phyloP scores from a whole-genome alignment of 768 basidiomycete genomes.

The Suillus ampliporus region DNA sequence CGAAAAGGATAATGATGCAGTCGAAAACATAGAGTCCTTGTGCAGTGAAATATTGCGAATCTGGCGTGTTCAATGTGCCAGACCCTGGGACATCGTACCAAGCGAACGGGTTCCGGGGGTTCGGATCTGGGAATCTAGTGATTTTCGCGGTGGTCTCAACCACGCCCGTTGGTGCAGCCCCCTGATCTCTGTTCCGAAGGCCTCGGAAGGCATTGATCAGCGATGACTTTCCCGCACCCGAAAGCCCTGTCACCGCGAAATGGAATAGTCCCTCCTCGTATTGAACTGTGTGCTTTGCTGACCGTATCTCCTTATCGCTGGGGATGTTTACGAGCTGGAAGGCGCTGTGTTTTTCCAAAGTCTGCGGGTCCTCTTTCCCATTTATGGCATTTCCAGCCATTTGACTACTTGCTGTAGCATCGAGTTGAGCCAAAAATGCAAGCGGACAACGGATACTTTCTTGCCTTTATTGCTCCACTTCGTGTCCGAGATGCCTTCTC shows the following conservation, averaged over 20 bases:
- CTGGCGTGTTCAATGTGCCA: constrained; percentile 28
- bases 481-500: too few species aligned
- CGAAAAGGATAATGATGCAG: constrained; percentile 24
- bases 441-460: background rate
- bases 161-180: constrained; percentile 33
- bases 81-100: constrained; percentile 40
- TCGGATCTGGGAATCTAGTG: constrained; percentile 30
- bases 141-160: constrained; percentile 29
- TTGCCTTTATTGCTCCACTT: background rate
- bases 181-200: constrained; percentile 22
- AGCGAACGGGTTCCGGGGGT: constrained; percentile 22
- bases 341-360: constrained; percentile 3
- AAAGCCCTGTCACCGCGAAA: constrained; percentile 33
- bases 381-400: background rate
- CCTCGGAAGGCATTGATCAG: constrained; percentile 38
- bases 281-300: constrained; percentile 13
- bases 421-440: background rate
- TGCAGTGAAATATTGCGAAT: constrained; percentile 36
- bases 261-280: constrained; percentile 29
- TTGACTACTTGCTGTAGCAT: background rate
- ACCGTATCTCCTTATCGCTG: constrained; percentile 19
- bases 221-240: constrained; percentile 38
- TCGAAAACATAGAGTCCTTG: constrained; percentile 31
- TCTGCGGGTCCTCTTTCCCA: background rate
- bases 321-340: constrained; percentile 24